phyloP scores from a whole-genome alignment of 148 eudicot genomes.

The Salicornia ramosissima region DNA sequence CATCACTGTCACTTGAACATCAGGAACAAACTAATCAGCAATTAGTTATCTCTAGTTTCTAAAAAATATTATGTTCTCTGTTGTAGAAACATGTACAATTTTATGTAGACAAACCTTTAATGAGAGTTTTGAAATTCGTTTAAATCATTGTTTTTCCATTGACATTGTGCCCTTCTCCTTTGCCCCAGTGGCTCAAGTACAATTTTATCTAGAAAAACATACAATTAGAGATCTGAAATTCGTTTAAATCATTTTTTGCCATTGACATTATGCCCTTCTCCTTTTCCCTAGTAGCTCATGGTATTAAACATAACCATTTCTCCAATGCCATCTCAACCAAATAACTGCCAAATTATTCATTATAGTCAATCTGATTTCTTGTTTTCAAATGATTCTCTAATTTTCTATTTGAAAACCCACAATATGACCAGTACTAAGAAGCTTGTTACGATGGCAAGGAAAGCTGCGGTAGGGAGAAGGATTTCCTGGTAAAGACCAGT shows the following conservation, averaged over 20 bases:
- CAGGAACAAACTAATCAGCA: conserved; percentile 7
- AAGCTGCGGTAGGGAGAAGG: conserved; percentile 5
- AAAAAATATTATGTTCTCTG: background rate
- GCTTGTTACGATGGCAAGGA: conserved; percentile 31
- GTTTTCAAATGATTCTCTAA: background rate
- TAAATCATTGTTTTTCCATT: too few relatives aligned
- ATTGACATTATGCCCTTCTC: too few relatives aligned
- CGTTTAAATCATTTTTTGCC: too few relatives aligned
- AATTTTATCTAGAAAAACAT: background rate
- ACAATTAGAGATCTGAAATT: background rate
- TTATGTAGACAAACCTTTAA: background rate
- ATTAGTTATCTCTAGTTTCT: conserved; percentile 10
- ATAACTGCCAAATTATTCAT: background rate
- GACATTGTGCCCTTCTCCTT: too few relatives aligned
- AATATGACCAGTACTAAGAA: conserved; percentile 32
- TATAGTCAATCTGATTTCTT: background rate
- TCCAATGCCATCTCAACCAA: too few relatives aligned
- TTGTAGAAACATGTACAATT: background rate
- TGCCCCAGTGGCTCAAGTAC: conserved; percentile 6
- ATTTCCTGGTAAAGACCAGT: conserved; percentile 2
- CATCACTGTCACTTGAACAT: conserved; percentile 7
- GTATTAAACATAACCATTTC: too few relatives aligned
- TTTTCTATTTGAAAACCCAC: background rate
- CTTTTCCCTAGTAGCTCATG: too few relatives aligned
- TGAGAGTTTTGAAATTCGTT: background rate